Conservation (phyloP, 257 asterid species). For the Perilla frutescens region DNA sequence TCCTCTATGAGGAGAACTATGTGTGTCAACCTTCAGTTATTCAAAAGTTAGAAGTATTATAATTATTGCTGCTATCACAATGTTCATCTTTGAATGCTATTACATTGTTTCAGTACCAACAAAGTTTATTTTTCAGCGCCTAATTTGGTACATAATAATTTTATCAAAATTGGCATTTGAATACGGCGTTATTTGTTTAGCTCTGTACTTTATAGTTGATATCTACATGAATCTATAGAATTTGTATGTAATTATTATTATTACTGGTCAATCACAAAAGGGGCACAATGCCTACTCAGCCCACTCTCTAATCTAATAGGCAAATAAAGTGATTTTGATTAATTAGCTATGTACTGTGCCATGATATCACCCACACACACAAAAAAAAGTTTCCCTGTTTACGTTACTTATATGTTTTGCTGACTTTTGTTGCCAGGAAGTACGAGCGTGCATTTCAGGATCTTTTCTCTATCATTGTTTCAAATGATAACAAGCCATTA, state of each 20-base stretch:
- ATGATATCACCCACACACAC: not conserved
- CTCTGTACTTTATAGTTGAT: conserved; percentile 9
- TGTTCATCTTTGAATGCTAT: conserved; percentile 14
- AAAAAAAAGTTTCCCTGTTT: conserved; percentile 14
- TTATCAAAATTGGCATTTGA: not conserved
- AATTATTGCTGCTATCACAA: conserved; percentile 17
- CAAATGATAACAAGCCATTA: conserved; percentile 51
- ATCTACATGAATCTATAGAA: conserved; percentile 12
- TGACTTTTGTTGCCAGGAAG: conserved; percentile 58
- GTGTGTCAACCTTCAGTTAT: not conserved
- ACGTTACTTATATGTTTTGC: conserved; percentile 10
- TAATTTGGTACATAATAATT: conserved; percentile 8
- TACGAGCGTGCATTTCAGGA: conserved; percentile 79
- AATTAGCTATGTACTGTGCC: conserved; percentile 19
- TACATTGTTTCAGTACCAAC: not conserved
- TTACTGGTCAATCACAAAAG: conserved; percentile 18
- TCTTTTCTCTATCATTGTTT: conserved; percentile 59
- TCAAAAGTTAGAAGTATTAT: conserved; percentile 10
- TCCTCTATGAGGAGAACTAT: not conserved
- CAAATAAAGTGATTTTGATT: conserved; percentile 8
- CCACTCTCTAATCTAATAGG: not conserved
- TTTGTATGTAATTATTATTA: not conserved
- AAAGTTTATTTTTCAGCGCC: not conserved
- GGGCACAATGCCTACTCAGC: conserved; percentile 5
- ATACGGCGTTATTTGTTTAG: not conserved